Evolutionary conservation across 2,329 filamentous ascomycete species (phyloP).

Genomic region (Chaetomiaceae sp.): DNA sequence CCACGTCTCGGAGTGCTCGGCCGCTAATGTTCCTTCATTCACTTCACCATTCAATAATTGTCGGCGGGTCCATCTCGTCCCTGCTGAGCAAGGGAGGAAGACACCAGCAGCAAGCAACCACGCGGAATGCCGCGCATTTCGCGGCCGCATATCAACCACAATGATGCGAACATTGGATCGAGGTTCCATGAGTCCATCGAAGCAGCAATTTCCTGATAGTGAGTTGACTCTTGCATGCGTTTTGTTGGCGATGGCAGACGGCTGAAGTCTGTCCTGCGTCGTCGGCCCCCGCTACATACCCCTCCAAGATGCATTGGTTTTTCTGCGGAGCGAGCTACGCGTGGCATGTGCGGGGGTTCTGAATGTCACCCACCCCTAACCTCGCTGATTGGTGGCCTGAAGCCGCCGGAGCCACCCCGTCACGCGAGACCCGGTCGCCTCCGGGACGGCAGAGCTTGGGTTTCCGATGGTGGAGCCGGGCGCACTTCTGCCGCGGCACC

Average conservation of each 20-base stretch:
- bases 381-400: slow-evolving; percentile 14
- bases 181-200: too few species aligned
- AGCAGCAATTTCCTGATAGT: not conserved
- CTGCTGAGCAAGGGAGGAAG: not conserved
- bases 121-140: not conserved
- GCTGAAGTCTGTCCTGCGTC: not conserved
- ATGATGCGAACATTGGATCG: not conserved
- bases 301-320: slow-evolving; percentile 5
- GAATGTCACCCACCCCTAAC: not conserved
- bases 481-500: not conserved
- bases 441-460: slow-evolving; percentile 8
- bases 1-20: slow-evolving; percentile 22
- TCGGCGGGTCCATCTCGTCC: slow-evolving; percentile 7
- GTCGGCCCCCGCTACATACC: slow-evolving; percentile 7
- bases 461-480: slow-evolving; percentile 4
- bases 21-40: slow-evolving; percentile 2
- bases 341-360: not conserved
- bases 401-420: slow-evolving; percentile 5
- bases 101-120: not conserved
- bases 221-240: not conserved
- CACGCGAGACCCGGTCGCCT: slow-evolving; percentile 9
- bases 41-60: slow-evolving; percentile 10
- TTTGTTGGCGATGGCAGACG: not conserved
- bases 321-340: not conserved
- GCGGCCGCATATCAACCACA: not conserved